phyloP scores from a whole-genome alignment of 257 asterid species.

The Marsdenia floribunda region DNA sequence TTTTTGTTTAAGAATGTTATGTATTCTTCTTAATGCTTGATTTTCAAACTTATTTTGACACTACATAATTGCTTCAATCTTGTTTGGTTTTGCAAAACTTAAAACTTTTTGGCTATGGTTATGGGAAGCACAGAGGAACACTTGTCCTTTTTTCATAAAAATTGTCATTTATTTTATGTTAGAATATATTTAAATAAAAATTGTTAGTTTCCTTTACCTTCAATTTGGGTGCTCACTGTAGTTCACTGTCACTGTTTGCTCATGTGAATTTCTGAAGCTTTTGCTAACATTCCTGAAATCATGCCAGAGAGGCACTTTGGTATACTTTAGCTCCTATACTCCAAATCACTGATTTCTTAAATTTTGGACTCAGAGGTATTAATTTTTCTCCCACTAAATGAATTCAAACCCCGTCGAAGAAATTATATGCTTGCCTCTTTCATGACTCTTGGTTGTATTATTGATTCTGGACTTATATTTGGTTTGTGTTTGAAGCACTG shows the following conservation, averaged over 20 bases:
- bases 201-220: not conserved
- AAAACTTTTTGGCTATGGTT: not conserved
- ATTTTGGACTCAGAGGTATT: not conserved
- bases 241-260: not conserved
- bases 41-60: not conserved
- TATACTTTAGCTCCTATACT: not conserved
- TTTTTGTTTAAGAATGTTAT: not conserved
- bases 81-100: not conserved
- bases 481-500: conserved; percentile 32
- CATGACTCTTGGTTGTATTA: not conserved
- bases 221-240: not conserved
- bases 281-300: not conserved
- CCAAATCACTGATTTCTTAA: not conserved
- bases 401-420: not conserved
- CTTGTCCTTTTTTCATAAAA: not conserved
- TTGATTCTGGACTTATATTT: conserved; percentile 17
- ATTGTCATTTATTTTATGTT: not conserved
- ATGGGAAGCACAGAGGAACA: not conserved
- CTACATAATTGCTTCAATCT: not conserved
- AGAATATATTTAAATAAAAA: not conserved
- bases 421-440: not conserved
- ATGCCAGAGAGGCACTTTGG: not conserved
- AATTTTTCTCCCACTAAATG: not conserved
- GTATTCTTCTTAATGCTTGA: not conserved
- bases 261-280: not conserved